Base-by-base conservation (phyloP, 306 rosid genomes). In the Glycine latifolia region DNA sequence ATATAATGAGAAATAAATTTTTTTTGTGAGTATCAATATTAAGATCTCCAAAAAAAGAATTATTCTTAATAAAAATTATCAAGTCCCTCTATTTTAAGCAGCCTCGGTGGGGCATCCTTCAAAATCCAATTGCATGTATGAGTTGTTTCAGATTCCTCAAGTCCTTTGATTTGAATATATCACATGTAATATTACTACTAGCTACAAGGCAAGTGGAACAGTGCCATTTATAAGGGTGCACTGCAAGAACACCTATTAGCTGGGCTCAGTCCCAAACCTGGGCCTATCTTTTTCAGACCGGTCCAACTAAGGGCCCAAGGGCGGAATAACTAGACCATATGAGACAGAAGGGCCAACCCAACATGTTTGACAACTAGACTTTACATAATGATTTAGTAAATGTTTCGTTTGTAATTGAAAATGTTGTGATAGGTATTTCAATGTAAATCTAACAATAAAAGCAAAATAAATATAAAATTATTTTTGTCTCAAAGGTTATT, bases 61-160 rank as follows among this genome's bases (percentile, higher is more conserved):
- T 26, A 26, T 26, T 26, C 31, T 26, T 26, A 26, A 26, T 26
- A 26, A 26, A 26, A 26, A 26, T 26, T 26, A 26, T 26, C 31
- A 26, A 26, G 31, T 26, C 31, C 31, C 31, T 1, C 2, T 26
- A 26, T 26, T 43, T 43, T 43, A 44, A 74, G 39, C 3, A 16
- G 50, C 37, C 33, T 0, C 7, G 3, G n/a, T 65, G 53, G 68
- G 43, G 33, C 13, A 44, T 56, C 20, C 35, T 26, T 60, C 14
- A 31, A 4, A 33, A 58, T 50, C 62, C 39, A 39, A 41, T 71
- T 62, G 73, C 62, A 14, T 70, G 83, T 66, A 26, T 79, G 76
- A 79, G 77, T 46, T 79, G 47, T 71, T 79, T 58, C 41, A 31
- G 62, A 79, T 79, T 79, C 68, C 71, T 79, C n/a, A 10, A n/a